These are phyloP conservation scores for Begonia fuchsioides DNA, from an alignment of 306 rosid genomes.

Conservation along the genomic window DNA sequence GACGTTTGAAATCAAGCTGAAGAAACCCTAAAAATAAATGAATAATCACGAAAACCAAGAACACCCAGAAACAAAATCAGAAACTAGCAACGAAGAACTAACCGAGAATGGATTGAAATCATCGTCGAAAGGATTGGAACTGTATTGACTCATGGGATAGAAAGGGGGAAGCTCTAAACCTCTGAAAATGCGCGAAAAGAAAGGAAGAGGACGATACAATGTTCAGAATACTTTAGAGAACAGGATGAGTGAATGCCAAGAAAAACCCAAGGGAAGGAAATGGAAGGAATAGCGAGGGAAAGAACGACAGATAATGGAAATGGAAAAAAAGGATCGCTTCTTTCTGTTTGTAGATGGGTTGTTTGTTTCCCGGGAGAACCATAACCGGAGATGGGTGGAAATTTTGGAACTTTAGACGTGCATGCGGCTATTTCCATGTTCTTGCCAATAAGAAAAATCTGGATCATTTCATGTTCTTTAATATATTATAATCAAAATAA, in stretches of 20 bases:
- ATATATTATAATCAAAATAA: no score
- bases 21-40: not conserved
- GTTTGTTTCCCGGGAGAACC: slow-evolving; percentile 19
- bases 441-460: no score
- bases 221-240: slow-evolving; percentile 3
- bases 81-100: slow-evolving; percentile 10
- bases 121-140: slow-evolving; percentile 50
- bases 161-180: slow-evolving; percentile 15
- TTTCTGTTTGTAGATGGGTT: slow-evolving; percentile 4
- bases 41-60: not conserved
- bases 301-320: not conserved
- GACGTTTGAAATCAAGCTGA: not conserved
- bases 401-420: slow-evolving; percentile 1
- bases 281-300: slow-evolving; percentile 1
- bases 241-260: slow-evolving; percentile 5
- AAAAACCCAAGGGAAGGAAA: not conserved
- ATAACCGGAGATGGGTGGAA: slow-evolving; percentile 6
- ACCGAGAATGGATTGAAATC: slow-evolving; percentile 63
- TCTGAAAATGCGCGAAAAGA: not conserved
- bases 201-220: not conserved
- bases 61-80: not conserved
- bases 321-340: not conserved
- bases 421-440: not conserved
- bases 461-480: not conserved
- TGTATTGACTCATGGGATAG: slow-evolving; percentile 39